These are phyloP conservation scores for Caloboletus firmus DNA, from an alignment of 1,284 basidiomycete species.

Conservation along the genomic window DNA sequence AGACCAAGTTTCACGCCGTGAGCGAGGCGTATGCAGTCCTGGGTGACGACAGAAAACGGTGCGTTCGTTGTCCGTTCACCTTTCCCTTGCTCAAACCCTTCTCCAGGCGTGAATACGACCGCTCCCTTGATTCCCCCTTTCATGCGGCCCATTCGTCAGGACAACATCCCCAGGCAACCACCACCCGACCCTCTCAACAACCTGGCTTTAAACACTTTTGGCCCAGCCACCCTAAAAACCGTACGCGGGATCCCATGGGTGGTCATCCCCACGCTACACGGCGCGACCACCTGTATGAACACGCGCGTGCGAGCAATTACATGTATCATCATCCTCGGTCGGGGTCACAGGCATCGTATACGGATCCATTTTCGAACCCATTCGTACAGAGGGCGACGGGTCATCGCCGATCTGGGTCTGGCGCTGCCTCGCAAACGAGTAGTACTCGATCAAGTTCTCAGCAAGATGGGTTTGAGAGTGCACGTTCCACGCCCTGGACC, in stretches of 20 bases:
- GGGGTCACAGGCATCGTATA: conserved; percentile 1
- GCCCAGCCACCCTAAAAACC: conserved; percentile 28
- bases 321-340: conserved; percentile 4
- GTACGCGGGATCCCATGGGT: conserved; percentile 11
- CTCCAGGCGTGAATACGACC: conserved; percentile 35
- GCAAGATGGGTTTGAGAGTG: conserved; percentile 2
- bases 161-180: conserved; percentile 35
- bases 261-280: conserved; percentile 5
- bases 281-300: conserved; percentile 14
- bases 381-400: conserved; percentile 32
- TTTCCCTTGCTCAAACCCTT: neutral
- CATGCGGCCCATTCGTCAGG: conserved; percentile 6
- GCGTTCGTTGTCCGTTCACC: neutral
- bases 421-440: neutral
- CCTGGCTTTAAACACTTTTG: conserved; percentile 31
- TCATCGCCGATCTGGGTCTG: conserved; percentile 4
- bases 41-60: conserved; percentile 50
- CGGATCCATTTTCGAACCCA: conserved; percentile 29
- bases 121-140: conserved; percentile 13
- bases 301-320: conserved; percentile 2
- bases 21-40: conserved; percentile 51
- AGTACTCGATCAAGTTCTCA: neutral
- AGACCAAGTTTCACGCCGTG: conserved; percentile 45
- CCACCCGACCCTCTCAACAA: conserved; percentile 25
- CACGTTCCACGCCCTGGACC: conserved; percentile 1